phyloP scores from a whole-genome alignment of 2,329 filamentous ascomycete species.

The Cadophora malorum region DNA sequence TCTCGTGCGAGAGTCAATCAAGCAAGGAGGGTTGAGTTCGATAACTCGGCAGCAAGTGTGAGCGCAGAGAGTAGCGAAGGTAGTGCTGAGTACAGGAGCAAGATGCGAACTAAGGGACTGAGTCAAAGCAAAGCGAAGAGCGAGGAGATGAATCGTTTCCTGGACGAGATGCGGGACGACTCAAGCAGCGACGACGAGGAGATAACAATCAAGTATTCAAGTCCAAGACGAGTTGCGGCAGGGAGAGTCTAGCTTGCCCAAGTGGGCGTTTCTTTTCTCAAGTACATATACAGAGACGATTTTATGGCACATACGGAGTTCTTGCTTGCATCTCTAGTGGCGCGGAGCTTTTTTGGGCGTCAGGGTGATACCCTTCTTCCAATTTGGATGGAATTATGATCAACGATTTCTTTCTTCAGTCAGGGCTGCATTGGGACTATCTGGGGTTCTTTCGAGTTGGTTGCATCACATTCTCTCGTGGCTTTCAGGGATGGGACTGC shows the following conservation, averaged over 20 bases:
- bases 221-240: constrained; percentile 37
- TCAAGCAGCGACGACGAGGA: constrained; percentile 47
- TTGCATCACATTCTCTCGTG: constrained; percentile 21
- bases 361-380: constrained; percentile 29
- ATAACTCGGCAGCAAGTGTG: constrained; percentile 31
- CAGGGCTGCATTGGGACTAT: constrained; percentile 23
- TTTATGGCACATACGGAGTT: constrained; percentile 29
- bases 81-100: constrained; percentile 35
- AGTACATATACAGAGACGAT: constrained; percentile 27
- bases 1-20: constrained; percentile 31
- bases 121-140: constrained; percentile 29
- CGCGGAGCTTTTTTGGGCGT: constrained; percentile 28
- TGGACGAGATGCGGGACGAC: constrained; percentile 44
- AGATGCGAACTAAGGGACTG: constrained; percentile 28
- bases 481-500: not conserved
- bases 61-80: constrained; percentile 36
- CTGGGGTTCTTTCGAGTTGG: constrained; percentile 20
- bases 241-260: constrained; percentile 34
- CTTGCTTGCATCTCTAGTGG: constrained; percentile 30
- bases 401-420: constrained; percentile 24
- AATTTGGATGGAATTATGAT: constrained; percentile 23
- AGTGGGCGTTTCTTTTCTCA: constrained; percentile 14
- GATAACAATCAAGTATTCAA: constrained; percentile 40
- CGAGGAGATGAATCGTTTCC: constrained; percentile 43
- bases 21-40: constrained; percentile 40